phyloP scores from a whole-genome alignment of 2,329 filamentous ascomycete genomes.

The Calonectria naviculata region DNA sequence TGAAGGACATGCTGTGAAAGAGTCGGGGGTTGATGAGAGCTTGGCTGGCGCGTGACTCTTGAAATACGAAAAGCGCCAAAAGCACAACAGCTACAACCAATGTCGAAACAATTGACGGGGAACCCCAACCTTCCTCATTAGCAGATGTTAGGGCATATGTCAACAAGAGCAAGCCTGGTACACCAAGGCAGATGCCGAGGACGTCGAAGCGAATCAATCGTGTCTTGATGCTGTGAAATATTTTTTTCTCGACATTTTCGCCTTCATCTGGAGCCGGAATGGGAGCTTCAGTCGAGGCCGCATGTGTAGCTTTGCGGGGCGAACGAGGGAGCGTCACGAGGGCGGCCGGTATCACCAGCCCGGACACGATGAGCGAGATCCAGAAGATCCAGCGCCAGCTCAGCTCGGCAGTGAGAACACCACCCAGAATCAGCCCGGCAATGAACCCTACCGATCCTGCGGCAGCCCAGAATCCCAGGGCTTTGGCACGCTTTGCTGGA shows the following conservation, averaged over 20 bases:
- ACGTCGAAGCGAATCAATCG: background rate
- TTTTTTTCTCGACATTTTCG: background rate
- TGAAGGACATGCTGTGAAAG: background rate
- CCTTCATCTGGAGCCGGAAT: background rate
- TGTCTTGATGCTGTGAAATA: background rate
- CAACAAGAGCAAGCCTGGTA: background rate
- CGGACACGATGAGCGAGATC: background rate
- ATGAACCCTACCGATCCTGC: background rate
- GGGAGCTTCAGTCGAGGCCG: background rate
- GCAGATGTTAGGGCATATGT: background rate
- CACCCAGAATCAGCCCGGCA: background rate
- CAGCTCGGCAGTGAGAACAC: background rate
- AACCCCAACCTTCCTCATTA: background rate
- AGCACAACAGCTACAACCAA: background rate
- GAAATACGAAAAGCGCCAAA: background rate
- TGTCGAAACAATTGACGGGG: background rate
- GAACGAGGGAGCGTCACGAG: background rate
- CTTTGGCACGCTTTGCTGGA: background rate
- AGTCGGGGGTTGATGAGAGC: background rate
- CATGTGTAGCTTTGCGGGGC: background rate
- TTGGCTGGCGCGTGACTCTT: background rate
- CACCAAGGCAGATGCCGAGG: background rate
- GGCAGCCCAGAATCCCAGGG: background rate
- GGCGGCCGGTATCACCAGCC: background rate
- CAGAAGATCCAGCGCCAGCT: conserved; percentile 7